phyloP scores from a whole-genome alignment of 2,329 filamentous ascomycete species.

The Neofusicoccum cordaticola region DNA sequence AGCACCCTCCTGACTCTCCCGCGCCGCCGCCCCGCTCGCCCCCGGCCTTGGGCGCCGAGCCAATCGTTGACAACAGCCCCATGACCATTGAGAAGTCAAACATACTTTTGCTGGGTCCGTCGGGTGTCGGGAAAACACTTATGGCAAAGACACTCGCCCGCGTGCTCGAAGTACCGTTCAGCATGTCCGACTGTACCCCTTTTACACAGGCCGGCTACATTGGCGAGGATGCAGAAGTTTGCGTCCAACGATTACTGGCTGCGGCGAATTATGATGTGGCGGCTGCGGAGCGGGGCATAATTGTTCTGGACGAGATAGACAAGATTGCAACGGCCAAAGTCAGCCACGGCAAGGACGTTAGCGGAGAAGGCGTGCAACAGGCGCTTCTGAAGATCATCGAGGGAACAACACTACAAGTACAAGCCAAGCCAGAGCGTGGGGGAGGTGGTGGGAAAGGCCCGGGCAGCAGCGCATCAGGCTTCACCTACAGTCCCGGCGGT shows the following conservation, averaged over 20 bases:
- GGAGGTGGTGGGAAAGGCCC: constrained; percentile 29
- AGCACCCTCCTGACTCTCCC: constrained; percentile 23
- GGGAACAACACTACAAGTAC: constrained; percentile 88
- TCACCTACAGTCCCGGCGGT: constrained; percentile 22
- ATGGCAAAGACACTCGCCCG: constrained; percentile 91
- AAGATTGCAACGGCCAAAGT: constrained; percentile 91
- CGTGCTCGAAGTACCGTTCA: constrained; percentile 91
- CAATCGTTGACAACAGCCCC: constrained; percentile 54
- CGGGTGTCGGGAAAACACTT: constrained; percentile 93
- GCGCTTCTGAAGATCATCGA: constrained; percentile 94
- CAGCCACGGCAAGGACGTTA: constrained; percentile 86
- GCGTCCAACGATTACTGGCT: constrained; percentile 84
- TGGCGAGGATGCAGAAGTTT: constrained; percentile 94
- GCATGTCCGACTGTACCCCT: constrained; percentile 92
- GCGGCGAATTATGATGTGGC: constrained; percentile 86
- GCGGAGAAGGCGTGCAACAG: constrained; percentile 95
- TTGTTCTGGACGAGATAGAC: constrained; percentile 95
- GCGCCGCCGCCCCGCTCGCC: constrained; percentile 25
- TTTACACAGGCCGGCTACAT: constrained; percentile 98
- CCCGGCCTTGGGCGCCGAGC: constrained; percentile 32
- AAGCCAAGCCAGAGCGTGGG: constrained; percentile 74
- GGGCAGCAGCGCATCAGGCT: constrained; percentile 23
- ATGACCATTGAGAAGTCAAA: constrained; percentile 95
- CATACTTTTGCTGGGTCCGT: constrained; percentile 83
- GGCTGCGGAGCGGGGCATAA: constrained; percentile 84